These are phyloP conservation scores for Panicum miliaceum DNA, from an alignment of 176 grass and related monocot genomes.

Conservation along the genomic window DNA sequence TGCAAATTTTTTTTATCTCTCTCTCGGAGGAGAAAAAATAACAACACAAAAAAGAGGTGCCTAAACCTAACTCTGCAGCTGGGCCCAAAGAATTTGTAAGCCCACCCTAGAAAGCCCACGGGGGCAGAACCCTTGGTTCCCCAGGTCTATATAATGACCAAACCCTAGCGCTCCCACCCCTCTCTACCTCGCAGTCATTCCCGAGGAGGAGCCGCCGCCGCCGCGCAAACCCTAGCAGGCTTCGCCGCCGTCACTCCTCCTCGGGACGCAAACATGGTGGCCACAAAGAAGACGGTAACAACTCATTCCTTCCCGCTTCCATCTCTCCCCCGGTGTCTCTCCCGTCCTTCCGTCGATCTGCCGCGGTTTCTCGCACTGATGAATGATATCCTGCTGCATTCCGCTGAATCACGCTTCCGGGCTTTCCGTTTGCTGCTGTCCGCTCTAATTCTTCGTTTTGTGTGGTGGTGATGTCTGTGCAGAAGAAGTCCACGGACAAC, in stretches of 20 bases:
- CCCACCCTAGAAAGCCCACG: conserved; percentile 33
- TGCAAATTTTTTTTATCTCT: too few relatives aligned
- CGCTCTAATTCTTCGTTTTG: background rate
- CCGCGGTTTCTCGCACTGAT: too few relatives aligned
- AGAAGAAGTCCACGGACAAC: conserved; percentile 95
- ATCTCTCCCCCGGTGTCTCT: background rate
- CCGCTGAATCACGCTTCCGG: background rate
- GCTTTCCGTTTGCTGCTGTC: background rate
- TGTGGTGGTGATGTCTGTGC: conserved; percentile 3
- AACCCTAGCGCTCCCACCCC: conserved; percentile 33
- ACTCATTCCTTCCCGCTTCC: background rate
- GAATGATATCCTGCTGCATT: conserved; percentile 8
- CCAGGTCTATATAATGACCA: conserved; percentile 18
- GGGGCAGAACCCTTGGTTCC: background rate
- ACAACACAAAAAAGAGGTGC: too few relatives aligned
- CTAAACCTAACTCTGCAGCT: background rate
- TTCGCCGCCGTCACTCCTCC: conserved; percentile 16
- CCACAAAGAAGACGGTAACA: conserved; percentile 79
- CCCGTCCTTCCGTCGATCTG: background rate
- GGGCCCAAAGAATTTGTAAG: background rate
- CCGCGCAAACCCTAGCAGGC: conserved; percentile 27
- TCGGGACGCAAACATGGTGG: conserved; percentile 62
- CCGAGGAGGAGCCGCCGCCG: conserved; percentile 39
- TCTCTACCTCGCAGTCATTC: conserved; percentile 30
- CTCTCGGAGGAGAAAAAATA: too few relatives aligned